phyloP scores from a whole-genome alignment of 192 early-diverging fungal species.

The Coemansia sp. region DNA sequence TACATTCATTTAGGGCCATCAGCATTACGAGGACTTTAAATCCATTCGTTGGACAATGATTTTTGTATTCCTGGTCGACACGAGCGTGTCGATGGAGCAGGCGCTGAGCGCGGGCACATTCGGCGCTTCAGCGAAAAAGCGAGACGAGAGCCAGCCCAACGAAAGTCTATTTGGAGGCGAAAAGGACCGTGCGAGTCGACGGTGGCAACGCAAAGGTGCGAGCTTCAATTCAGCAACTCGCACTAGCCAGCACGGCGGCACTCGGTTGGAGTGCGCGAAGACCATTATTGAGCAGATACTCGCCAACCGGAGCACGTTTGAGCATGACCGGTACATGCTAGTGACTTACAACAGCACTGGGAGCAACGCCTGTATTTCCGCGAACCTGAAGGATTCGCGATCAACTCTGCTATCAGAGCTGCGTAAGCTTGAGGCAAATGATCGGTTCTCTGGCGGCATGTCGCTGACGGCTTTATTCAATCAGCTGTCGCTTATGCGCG shows the following conservation, averaged over 20 bases:
- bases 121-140: neutral
- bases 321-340: conserved; percentile 75
- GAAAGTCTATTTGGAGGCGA: conserved; percentile 42
- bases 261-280: conserved; percentile 71
- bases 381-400: conserved; percentile 54
- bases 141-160: conserved; percentile 20
- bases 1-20: neutral
- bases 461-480: conserved; percentile 69
- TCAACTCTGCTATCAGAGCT: conserved; percentile 60
- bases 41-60: conserved; percentile 41
- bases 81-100: conserved; percentile 78
- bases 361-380: conserved; percentile 27
- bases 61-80: conserved; percentile 78
- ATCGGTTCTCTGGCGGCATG: conserved; percentile 67
- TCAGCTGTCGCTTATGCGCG: conserved; percentile 64
- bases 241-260: conserved; percentile 9
- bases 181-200: conserved; percentile 32
- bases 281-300: conserved; percentile 74
- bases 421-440: conserved; percentile 60
- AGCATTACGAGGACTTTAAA: neutral
- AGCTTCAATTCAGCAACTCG: neutral
- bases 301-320: conserved; percentile 50
- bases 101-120: conserved; percentile 19
- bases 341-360: conserved; percentile 62
- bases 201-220: conserved; percentile 45